Conservation (phyloP, 257 asterid species). For the Scutellaria baicalensis region DNA sequence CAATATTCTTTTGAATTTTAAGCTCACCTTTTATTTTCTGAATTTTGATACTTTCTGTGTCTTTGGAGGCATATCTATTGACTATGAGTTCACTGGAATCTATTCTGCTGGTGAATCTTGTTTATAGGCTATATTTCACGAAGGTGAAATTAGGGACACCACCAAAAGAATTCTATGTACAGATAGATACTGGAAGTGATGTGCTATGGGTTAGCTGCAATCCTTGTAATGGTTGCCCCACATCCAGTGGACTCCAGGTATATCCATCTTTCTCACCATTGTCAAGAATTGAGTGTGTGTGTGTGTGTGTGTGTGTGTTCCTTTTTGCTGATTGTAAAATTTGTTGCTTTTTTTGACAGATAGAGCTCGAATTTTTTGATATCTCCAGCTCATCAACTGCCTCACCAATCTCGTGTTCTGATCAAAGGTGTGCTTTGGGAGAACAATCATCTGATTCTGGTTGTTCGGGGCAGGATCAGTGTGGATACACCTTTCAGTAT, state of each 20-base stretch:
- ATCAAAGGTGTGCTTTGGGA: conserved; percentile 70
- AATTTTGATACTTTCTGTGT: neutral
- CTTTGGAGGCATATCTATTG: neutral
- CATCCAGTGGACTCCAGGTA: conserved; percentile 90
- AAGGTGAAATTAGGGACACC: conserved; percentile 85
- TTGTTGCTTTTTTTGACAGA: conserved; percentile 35
- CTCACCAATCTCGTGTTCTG: conserved; percentile 60
- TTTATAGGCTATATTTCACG: conserved; percentile 73
- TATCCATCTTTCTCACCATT: neutral
- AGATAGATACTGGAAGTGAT: conserved; percentile 99
- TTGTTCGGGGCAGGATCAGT: conserved; percentile 63
- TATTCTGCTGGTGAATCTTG: conserved; percentile 19
- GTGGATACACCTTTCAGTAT: conserved; percentile 82
- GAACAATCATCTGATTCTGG: conserved; percentile 58
- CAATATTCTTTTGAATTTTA: neutral
- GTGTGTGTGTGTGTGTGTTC: neutral
- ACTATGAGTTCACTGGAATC: neutral
- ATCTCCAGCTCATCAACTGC: conserved; percentile 70
- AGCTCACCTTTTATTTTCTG: neutral
- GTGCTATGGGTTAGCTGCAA: conserved; percentile 90
- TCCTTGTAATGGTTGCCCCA: conserved; percentile 87
- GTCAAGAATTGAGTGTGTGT: neutral
- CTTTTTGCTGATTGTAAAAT: neutral
- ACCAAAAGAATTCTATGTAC: conserved; percentile 87
- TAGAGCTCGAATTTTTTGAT: conserved; percentile 81